phyloP scores from a whole-genome alignment of 306 rosid genomes.

The Fragaria ananassa region DNA sequence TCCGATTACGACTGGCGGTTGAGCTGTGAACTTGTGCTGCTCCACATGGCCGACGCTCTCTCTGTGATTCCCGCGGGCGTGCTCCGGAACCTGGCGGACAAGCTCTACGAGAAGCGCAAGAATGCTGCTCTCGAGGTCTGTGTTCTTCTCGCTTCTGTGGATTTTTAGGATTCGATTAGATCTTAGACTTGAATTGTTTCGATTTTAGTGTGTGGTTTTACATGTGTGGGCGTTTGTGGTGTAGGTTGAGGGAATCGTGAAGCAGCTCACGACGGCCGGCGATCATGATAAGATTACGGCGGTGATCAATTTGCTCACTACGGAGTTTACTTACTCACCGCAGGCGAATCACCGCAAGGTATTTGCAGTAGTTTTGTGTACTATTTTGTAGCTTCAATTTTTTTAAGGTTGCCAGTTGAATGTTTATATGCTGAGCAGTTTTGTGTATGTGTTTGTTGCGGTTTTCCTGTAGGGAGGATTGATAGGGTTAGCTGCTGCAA shows the following conservation, averaged over 20 bases:
- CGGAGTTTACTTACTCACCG: conserved; percentile 67
- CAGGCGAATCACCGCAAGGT: conserved; percentile 97
- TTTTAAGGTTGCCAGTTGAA: neutral
- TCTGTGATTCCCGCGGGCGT: conserved; percentile 64
- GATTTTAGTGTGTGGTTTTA: neutral
- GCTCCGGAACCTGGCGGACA: conserved; percentile 91
- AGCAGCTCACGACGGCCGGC: conserved; percentile 67
- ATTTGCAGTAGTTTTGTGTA: conserved; percentile 11
- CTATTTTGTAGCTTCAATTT: conserved; percentile 15
- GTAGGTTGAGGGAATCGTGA: conserved; percentile 94
- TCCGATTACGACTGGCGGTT: neutral
- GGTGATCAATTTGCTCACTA: conserved; percentile 67
- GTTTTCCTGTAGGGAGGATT: conserved; percentile 72
- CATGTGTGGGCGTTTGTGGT: conserved; percentile 14
- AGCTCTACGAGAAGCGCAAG: conserved; percentile 96
- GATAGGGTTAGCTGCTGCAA: conserved; percentile 98
- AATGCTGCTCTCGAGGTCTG: conserved; percentile 96
- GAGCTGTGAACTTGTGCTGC: neutral
- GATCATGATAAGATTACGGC: conserved; percentile 85
- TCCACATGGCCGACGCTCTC: conserved; percentile 69
- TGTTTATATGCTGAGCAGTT: neutral
- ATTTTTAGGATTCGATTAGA: conserved; percentile 41
- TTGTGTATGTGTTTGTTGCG: neutral
- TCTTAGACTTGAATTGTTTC: conserved; percentile 10
- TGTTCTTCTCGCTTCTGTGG: conserved; percentile 4